Base-by-base conservation (phyloP, 179 eudicot species). In the Beta corolliflora region DNA sequence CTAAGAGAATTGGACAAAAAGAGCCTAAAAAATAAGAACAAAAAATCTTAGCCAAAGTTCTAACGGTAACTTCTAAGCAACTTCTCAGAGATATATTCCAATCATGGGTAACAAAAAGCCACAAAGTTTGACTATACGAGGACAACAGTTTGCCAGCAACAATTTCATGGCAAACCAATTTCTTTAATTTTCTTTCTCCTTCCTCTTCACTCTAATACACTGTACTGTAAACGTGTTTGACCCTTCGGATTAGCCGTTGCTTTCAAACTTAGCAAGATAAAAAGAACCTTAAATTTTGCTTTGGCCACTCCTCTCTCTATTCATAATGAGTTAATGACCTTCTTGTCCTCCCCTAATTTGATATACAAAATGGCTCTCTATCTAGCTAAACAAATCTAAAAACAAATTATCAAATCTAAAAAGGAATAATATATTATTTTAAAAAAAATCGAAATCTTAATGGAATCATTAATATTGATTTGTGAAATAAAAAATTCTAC, bases 61-160 rank as follows among this genome's bases (percentile, higher is more conserved):
- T 60, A 79, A 79, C 77, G 82, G 82, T 71, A 79, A 79, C 70
- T 79, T 79, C 71, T 18, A 21, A 71, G 82, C 77, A 79, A 71
- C 25, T 79, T 58, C 82, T 21, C 3, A 29, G 19, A 11, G 5
- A 23, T 23, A 31, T 31, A 7, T 9, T 31, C 76, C 58, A 70
- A 79, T 58, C 67, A 69, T 50, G 25, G 48, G 65, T 63, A 65
- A 52, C 54, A 68, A 58, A 9, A 16, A n/a, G 16, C 16, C 63
- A 46, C 23, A 64, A 3, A 52, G 9, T 56, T n/a, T 31, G 23
- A 36, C 23, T 15, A 14, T 8, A 1, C 8, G 5, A 60, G 10
- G 14, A 4, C 44, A 58, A 44, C 15, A 36, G 21, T 0, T 11
- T 41, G 67, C 31, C 52, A 76, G 79, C 50, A 76, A 63, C 67